Percentiles rank a stretch among this genome's conserved stretches.
These are phyloP conservation scores for Galerina marginata DNA, from an alignment of 768 basidiomycete species.

Conservation along the genomic window DNA sequence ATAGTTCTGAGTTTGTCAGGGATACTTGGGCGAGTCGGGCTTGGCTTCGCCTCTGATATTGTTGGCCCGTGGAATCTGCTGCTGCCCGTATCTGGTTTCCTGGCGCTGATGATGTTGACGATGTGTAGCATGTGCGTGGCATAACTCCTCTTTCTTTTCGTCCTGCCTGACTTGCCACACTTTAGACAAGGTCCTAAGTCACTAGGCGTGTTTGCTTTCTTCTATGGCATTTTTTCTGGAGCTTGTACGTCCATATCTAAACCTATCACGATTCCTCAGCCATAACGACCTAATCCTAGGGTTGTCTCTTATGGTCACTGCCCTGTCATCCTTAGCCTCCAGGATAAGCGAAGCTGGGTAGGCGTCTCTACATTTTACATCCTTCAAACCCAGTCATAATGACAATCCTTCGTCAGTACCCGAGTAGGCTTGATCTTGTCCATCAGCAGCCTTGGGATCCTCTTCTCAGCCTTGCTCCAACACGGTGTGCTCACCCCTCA, in stretches of 20 bases:
- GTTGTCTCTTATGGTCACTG: slow-evolving; percentile 24
- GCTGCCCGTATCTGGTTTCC: slow-evolving; percentile 36
- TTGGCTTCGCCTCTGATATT: slow-evolving; percentile 40
- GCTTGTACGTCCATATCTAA: slow-evolving; percentile 39
- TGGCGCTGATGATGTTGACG: slow-evolving; percentile 47
- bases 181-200: slow-evolving; percentile 38
- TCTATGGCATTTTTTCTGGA: slow-evolving; percentile 57
- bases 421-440: slow-evolving; percentile 42
- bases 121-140: slow-evolving; percentile 39
- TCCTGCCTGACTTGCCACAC: not conserved
- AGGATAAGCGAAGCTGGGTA: slow-evolving; percentile 23
- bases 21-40: slow-evolving; percentile 39
- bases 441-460: slow-evolving; percentile 36
- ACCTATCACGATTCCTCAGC: not conserved
- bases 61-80: slow-evolving; percentile 45
- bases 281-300: slow-evolving; percentile 13
- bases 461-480: slow-evolving; percentile 41
- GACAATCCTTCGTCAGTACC: slow-evolving; percentile 28
- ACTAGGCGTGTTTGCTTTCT: slow-evolving; percentile 44
- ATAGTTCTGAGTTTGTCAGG: slow-evolving; percentile 41
- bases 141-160: not conserved
- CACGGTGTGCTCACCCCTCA: slow-evolving; percentile 37
- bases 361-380: not conserved
- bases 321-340: slow-evolving; percentile 23
- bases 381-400: not conserved